Percentiles rank a stretch among this genome's conserved stretches.
These are phyloP conservation scores for Hypoxylon crocopeplum DNA, from an alignment of 495 filamentous ascomycete species.

Conservation along the genomic window DNA sequence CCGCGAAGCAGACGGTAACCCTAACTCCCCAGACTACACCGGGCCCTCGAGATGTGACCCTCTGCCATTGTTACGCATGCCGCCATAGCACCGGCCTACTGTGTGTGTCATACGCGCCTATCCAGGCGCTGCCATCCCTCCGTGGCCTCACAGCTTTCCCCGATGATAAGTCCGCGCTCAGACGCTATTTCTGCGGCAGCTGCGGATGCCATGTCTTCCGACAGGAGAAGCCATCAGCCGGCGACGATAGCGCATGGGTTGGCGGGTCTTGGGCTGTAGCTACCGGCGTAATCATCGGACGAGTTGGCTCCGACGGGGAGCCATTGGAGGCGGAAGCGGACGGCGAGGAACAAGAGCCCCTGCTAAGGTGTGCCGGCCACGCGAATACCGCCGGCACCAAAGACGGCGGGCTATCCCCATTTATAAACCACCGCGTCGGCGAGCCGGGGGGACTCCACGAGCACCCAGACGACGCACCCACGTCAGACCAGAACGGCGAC, in stretches of 20 bases:
- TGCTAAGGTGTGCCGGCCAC: conserved; percentile 51
- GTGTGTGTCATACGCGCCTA: conserved; percentile 59
- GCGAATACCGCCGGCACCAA: conserved; percentile 56
- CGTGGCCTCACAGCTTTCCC: conserved; percentile 54
- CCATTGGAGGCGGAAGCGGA: not conserved
- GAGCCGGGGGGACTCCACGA: conserved; percentile 7
- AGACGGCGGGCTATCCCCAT: conserved; percentile 66
- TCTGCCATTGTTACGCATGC: conserved; percentile 73
- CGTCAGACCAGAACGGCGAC: not conserved
- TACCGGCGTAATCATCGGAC: conserved; percentile 40
- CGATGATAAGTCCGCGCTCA: conserved; percentile 24
- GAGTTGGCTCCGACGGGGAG: not conserved
- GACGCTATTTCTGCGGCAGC: conserved; percentile 69
- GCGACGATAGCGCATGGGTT: conserved; percentile 34
- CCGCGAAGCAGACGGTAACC: conserved; percentile 50
- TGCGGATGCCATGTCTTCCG: conserved; percentile 72
- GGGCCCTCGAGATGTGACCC: conserved; percentile 36
- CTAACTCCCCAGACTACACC: conserved; percentile 38
- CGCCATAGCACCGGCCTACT: conserved; percentile 66
- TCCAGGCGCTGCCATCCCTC: conserved; percentile 39
- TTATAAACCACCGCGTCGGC: conserved; percentile 44
- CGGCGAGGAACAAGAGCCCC: not conserved
- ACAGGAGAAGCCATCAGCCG: conserved; percentile 1
- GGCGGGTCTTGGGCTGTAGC: conserved; percentile 44
- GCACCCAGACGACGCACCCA: too few species aligned